Evolutionary conservation across 306 rosid genomes (phyloP), one percentile per base, ranked within the genome.

Genomic region (Quillaja saponaria): DNA sequence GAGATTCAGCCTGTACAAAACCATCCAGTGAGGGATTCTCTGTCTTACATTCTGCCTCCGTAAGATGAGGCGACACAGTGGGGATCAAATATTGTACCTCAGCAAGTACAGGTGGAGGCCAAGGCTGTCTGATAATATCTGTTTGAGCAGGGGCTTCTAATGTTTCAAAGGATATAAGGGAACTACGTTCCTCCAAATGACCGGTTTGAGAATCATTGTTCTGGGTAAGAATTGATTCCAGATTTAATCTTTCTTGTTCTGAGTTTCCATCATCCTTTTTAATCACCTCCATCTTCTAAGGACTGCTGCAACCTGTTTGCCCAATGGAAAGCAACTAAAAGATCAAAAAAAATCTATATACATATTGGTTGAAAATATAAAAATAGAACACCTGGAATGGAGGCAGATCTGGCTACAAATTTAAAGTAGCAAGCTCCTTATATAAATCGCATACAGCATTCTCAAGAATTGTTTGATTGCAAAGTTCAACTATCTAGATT

Each of bases 51-150:
- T 72, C 90, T 51, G 61, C 79, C 55, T 77, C 90, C 0, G 76
- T 55, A 76, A 72, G 54, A 68, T 74, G 81, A 46, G 90, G 69
- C 54, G 95, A 84, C 55, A 73, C 66, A 51, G 90, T 77, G 48
- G 97, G 97, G 34, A 81, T 71, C 77, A 87, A 78, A 77, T 90
- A 95, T 71, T 82, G 95, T 57, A 90, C 95, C 75, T 87, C 88
- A 15, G 97, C 97, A 71, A 90, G 97, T 50, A 90, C 90, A 49
- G 97, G 95, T 7, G 92, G 92, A 64, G 98, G 96, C 69, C 87
- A 86, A 71, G 95, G 98, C 74, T 91, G 96, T 70, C 92, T 80
- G 72, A 91, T 76, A 60, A 88, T 46, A 71, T 88, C 81, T 58
- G 78, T 35, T 66, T 38, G 82, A 64, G 79, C 70, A 59, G 82